Evolutionary conservation across 805 yeast species (phyloP), one percentile per base, ranked within the genome.

Genomic region (Phaffomyces opuntiae): DNA sequence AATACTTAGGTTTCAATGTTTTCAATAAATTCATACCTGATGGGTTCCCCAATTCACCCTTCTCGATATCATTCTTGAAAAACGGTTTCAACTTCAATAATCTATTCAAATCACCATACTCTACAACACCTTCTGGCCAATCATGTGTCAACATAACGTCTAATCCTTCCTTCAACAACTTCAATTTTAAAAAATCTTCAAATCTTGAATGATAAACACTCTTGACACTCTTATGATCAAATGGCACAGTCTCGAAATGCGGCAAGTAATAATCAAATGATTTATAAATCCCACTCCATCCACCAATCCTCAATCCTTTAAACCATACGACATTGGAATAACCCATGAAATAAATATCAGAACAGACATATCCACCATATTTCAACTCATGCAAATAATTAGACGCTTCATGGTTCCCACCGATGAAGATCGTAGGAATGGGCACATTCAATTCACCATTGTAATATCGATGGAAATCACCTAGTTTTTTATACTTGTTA

Each of bases 361-460:
- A 87, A 1, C 96, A 95, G 1, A 86, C 90, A 87, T 91, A 93
- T 0, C 99, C 99, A 12, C 99, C 99, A 60, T 73, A 75, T 48
- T 77, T 78, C 47, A 90, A 65, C 53, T 85, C 88, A 49, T 75
- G 68, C 50, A 93, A 59, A 60, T 85, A 87, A 48, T 81, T 78
- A 47, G 95, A 86, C 5, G 93, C 81, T 60, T 93, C 99, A 59
- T 93, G 99, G 64, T 93, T 93, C 0, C 99, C 99, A 3, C 99
- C 98, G 37, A 93, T 78, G 53, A 91, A 84, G 0, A 93, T 53
- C 0, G 98, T 91, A 31, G 80, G 63, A 1, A 83, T 71, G 0
- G 96, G 96, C 0, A 96, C 96, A 27, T 44, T 62, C 40, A 65
- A 68, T 17, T 55, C 52, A 1, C 91, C 87, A 1, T 58, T 59